Evolutionary conservation across 768 basidiomycete genomes (phyloP).

Genomic region (Amanita subjunquillea): DNA sequence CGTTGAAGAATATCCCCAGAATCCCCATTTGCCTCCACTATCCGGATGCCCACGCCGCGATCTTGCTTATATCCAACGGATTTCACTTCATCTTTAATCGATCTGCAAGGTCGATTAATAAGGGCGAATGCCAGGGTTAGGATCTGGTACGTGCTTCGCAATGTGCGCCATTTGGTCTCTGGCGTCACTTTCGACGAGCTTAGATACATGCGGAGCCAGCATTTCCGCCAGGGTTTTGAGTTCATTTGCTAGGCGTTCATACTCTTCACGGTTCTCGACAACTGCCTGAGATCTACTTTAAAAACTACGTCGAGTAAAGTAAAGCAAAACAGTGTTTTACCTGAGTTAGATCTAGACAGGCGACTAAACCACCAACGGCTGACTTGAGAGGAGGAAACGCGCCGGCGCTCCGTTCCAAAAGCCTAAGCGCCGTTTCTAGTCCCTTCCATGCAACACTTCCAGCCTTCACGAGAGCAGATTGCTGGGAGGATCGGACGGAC

Average conservation of each 20-base stretch:
- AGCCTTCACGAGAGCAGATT: not conserved
- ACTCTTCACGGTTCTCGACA: not conserved
- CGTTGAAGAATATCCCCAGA: too few relatives aligned
- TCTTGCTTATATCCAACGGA: too few relatives aligned
- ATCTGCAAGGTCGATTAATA: too few relatives aligned
- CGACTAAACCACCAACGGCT: conserved; percentile 5
- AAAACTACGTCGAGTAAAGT: not conserved
- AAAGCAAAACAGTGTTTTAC: conserved; percentile 4
- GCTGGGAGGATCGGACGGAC: too few relatives aligned
- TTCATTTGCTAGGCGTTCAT: conserved; percentile 5
- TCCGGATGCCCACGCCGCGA: too few relatives aligned
- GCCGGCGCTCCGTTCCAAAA: conserved; percentile 1
- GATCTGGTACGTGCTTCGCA: not conserved
- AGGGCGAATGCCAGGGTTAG: not conserved
- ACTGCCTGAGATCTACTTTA: conserved; percentile 5
- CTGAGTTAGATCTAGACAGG: conserved; percentile 6
- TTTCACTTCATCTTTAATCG: too few relatives aligned
- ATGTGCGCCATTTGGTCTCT: not conserved
- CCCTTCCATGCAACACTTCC: conserved; percentile 1
- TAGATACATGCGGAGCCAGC: conserved; percentile 4
- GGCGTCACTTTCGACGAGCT: not conserved
- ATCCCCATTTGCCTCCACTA: too few relatives aligned
- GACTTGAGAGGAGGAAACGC: conserved; percentile 2
- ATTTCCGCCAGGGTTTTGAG: conserved; percentile 5
- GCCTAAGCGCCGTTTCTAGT: conserved; percentile 4